Evolutionary conservation across 106 monocot genomes (phyloP).

Genomic region (Acorus calamus): DNA sequence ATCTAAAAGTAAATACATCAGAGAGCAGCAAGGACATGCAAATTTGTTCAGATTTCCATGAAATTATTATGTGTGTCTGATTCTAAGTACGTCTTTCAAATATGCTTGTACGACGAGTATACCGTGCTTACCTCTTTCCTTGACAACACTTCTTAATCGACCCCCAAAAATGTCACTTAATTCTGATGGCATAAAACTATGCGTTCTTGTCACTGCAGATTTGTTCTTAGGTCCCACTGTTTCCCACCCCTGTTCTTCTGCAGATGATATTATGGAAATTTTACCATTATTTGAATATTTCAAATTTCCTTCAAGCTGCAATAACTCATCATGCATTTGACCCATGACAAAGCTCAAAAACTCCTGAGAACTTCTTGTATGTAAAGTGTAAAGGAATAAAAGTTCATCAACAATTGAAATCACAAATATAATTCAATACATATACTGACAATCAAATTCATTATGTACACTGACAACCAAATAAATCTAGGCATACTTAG

Average conservation of each 20-base stretch:
- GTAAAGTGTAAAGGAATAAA: constrained; percentile 4
- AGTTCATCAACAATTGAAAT: too few species aligned
- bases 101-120: too few species aligned
- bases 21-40: not conserved
- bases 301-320: constrained; percentile 49
- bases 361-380: constrained; percentile 99
- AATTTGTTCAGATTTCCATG: too few species aligned
- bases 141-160: constrained; percentile 77
- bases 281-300: constrained; percentile 26
- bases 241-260: constrained; percentile 96
- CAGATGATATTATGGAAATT: constrained; percentile 43
- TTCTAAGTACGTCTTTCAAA: too few species aligned
- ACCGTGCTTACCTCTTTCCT: constrained; percentile 56
- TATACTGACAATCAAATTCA: too few species aligned
- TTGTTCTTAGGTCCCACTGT: constrained; percentile 99
- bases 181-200: constrained; percentile 79
- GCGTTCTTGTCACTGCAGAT: constrained; percentile 88
- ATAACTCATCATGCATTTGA: constrained; percentile 80
- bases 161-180: constrained; percentile 96
- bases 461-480: too few species aligned
- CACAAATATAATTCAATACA: too few species aligned
- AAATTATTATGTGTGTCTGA: too few species aligned
- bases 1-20: too few species aligned
- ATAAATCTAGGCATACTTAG: too few species aligned
- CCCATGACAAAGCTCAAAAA: constrained; percentile 95